phyloP scores from a whole-genome alignment of 2,329 filamentous ascomycete genomes.

The Conoideocrella luteorostrata region DNA sequence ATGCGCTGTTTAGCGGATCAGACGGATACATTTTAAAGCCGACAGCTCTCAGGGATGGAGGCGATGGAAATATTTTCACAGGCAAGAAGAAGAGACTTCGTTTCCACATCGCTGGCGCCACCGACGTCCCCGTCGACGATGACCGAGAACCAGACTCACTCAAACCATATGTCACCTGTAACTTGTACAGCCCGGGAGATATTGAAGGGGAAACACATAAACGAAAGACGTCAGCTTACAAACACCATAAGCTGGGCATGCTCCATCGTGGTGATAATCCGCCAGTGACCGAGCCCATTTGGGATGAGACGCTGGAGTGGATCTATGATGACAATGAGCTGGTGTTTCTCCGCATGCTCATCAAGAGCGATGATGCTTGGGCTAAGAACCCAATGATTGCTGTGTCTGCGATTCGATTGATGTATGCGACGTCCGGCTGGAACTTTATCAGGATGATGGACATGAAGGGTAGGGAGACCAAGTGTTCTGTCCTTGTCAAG shows the following conservation, averaged over 20 bases:
- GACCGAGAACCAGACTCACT: conserved; percentile 46
- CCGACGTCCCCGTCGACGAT: conserved; percentile 49
- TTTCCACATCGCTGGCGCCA: conserved; percentile 56
- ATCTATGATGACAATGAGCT: conserved; percentile 62
- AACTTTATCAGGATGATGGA: conserved; percentile 59
- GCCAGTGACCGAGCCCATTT: conserved; percentile 53
- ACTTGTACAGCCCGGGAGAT: conserved; percentile 52
- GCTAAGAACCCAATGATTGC: conserved; percentile 55
- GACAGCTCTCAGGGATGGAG: conserved; percentile 48
- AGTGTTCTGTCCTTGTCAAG: conserved; percentile 53
- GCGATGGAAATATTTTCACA: conserved; percentile 41
- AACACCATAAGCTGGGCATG: conserved; percentile 50
- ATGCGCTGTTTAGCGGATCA: conserved; percentile 59
- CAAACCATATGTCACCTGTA: conserved; percentile 60
- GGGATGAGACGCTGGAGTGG: conserved; percentile 62
- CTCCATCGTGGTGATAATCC: conserved; percentile 54
- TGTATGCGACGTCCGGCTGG: conserved; percentile 53
- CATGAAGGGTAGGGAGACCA: conserved; percentile 57
- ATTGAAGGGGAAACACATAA: conserved; percentile 45
- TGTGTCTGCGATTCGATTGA: conserved; percentile 52
- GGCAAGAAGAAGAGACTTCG: conserved; percentile 43
- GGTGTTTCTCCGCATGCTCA: conserved; percentile 55
- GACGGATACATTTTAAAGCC: conserved; percentile 63
- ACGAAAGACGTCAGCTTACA: conserved; percentile 55
- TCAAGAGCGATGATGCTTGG: conserved; percentile 62